Percentiles rank a stretch among this genome's conserved stretches.
Evolutionary conservation across 2,329 filamentous ascomycete genomes (phyloP).

Genomic region (Onygenales sp.): DNA sequence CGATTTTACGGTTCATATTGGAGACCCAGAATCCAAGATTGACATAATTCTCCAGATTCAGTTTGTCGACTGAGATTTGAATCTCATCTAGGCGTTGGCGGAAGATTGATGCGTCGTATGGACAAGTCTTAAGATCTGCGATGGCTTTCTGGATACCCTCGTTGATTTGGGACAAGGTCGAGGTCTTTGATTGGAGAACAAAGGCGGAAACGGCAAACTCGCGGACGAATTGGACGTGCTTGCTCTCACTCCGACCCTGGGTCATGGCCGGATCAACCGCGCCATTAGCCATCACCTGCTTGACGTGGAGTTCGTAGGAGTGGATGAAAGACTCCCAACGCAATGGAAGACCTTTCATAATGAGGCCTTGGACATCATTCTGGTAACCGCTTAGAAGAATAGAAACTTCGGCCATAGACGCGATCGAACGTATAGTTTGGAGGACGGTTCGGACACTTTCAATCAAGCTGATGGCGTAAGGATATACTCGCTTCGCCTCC

Average conservation of each 20-base stretch:
- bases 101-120: conserved; percentile 73
- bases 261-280: conserved; percentile 49
- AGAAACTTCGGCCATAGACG: conserved; percentile 76
- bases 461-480: conserved; percentile 96
- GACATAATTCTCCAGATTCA: conserved; percentile 92
- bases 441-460: conserved; percentile 92
- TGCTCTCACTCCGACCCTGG: conserved; percentile 62
- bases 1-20: conserved; percentile 76
- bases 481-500: conserved; percentile 97
- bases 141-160: conserved; percentile 73
- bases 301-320: conserved; percentile 83
- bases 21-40: conserved; percentile 88
- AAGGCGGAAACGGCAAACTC: conserved; percentile 85
- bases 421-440: conserved; percentile 77
- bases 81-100: conserved; percentile 72
- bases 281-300: conserved; percentile 50
- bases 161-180: conserved; percentile 68
- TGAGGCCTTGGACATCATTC: conserved; percentile 75
- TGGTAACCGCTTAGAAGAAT: conserved; percentile 83
- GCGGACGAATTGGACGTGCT: conserved; percentile 92
- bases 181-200: conserved; percentile 77
- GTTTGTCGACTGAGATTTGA: conserved; percentile 86
- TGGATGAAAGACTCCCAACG: conserved; percentile 98
- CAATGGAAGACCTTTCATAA: conserved; percentile 78
- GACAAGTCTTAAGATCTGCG: conserved; percentile 71